Conservation (phyloP, 768 basidiomycete genomes). For the Cystobasidium onofrii region DNA sequence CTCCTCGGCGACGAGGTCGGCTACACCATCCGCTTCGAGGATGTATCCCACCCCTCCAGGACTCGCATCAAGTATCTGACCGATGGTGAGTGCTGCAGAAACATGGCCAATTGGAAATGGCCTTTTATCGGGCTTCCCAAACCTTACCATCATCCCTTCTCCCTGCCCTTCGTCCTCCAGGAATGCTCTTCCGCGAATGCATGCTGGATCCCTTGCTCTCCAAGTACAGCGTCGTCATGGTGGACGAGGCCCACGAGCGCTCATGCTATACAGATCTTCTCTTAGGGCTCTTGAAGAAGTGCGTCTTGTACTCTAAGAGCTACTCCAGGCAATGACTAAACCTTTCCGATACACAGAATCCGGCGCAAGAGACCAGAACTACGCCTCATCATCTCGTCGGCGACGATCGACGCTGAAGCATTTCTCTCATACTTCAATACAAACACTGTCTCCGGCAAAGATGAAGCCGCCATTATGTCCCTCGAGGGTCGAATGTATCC, state of each 20-base stretch:
- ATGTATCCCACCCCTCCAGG: slow-evolving; percentile 70
- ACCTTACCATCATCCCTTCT: neutral
- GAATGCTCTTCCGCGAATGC: slow-evolving; percentile 68
- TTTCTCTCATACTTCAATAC: slow-evolving; percentile 83
- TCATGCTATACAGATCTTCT: slow-evolving; percentile 92
- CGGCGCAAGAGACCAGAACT: slow-evolving; percentile 81
- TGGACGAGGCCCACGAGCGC: slow-evolving; percentile 95
- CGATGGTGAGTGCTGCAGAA: slow-evolving; percentile 75
- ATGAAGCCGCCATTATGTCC: slow-evolving; percentile 74
- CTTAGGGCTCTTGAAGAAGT: slow-evolving; percentile 90
- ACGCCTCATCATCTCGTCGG: slow-evolving; percentile 85
- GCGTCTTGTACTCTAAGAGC: slow-evolving; percentile 32
- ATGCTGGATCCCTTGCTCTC: slow-evolving; percentile 76
- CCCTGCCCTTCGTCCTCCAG: neutral
- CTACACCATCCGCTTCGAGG: slow-evolving; percentile 94
- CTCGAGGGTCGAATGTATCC: slow-evolving; percentile 92
- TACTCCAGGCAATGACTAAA: neutral
- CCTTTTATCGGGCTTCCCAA: slow-evolving; percentile 45
- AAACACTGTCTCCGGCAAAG: slow-evolving; percentile 45
- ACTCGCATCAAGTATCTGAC: slow-evolving; percentile 94
- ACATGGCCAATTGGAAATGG: too few relatives aligned
- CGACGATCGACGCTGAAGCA: slow-evolving; percentile 83
- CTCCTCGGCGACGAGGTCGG: slow-evolving; percentile 90
- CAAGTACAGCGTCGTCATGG: slow-evolving; percentile 73
- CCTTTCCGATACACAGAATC: slow-evolving; percentile 56